Percentiles rank a stretch among this genome's conserved stretches.
Evolutionary conservation across 2,329 filamentous ascomycete genomes (phyloP).

Genomic region (Hymenoscyphus albidus): DNA sequence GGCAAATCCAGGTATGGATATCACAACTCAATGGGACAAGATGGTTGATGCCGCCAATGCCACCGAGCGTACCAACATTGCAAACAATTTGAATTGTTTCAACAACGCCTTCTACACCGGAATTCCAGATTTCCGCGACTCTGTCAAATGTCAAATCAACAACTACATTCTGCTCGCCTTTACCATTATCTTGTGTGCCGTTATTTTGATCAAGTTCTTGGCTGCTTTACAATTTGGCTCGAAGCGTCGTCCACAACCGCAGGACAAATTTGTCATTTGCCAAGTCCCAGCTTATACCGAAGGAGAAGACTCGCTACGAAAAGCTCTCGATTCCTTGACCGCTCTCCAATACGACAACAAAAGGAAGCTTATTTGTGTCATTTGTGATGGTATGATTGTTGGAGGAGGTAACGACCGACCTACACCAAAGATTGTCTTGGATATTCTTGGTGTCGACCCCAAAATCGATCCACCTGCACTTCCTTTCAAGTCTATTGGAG

Average conservation of each 20-base stretch:
- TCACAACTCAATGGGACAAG: constrained; percentile 62
- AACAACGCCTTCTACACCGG: constrained; percentile 81
- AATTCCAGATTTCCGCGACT: constrained; percentile 76
- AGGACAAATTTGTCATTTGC: constrained; percentile 99
- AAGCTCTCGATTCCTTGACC: constrained; percentile 90
- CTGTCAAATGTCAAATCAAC: constrained; percentile 75
- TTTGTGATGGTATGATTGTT: constrained; percentile 96
- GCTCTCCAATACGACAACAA: constrained; percentile 98
- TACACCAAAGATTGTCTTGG: constrained; percentile 94
- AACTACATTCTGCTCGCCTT: constrained; percentile 87
- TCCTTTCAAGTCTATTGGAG: constrained; percentile 88
- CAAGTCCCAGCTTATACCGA: constrained; percentile 98
- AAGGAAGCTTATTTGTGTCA: constrained; percentile 90
- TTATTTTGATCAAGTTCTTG: constrained; percentile 86
- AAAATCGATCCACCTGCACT: constrained; percentile 93
- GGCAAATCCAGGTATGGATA: constrained; percentile 73
- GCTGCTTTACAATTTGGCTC: constrained; percentile 90
- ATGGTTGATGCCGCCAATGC: constrained; percentile 49
- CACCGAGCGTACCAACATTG: constrained; percentile 48
- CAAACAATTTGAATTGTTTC: constrained; percentile 74
- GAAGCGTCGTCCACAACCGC: constrained; percentile 80
- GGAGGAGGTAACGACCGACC: constrained; percentile 94
- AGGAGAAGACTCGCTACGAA: constrained; percentile 89
- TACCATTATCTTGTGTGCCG: constrained; percentile 74
- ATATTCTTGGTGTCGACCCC: constrained; percentile 94